Percentiles rank a stretch among this genome's conserved stretches.
These are phyloP conservation scores for Cytospora schulzeri DNA, from an alignment of 2,329 filamentous ascomycete species.

Conservation along the genomic window DNA sequence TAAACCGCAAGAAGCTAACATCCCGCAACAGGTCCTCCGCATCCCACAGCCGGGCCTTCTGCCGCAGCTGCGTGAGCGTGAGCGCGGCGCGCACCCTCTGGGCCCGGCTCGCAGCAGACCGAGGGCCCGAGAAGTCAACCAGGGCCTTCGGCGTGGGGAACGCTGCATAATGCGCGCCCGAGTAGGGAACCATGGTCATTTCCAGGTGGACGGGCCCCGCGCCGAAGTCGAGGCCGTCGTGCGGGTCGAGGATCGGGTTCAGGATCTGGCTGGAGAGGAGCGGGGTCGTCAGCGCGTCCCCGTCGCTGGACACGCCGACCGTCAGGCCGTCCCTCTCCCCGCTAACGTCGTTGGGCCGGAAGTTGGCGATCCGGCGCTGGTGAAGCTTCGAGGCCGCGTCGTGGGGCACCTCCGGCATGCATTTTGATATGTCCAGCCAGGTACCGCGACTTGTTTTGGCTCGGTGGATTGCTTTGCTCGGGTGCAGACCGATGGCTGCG, in stretches of 20 bases:
- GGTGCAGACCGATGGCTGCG: slow-evolving; percentile 17
- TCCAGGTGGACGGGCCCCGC: slow-evolving; percentile 2
- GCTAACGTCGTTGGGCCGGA: neutral
- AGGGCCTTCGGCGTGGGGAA: neutral
- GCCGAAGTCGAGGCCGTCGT: neutral
- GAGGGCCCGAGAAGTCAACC: slow-evolving; percentile 2
- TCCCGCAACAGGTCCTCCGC: slow-evolving; percentile 15
- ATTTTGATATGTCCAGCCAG: slow-evolving; percentile 23
- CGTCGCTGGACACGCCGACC: neutral
- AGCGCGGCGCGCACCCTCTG: slow-evolving; percentile 10
- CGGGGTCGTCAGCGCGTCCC: neutral
- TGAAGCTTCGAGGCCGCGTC: slow-evolving; percentile 21
- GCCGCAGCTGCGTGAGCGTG: slow-evolving; percentile 8
- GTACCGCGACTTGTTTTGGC: slow-evolving; percentile 16
- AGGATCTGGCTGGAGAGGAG: slow-evolving; percentile 1
- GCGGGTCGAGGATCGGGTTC: neutral
- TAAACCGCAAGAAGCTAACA: slow-evolving; percentile 48
- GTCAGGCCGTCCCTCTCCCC: slow-evolving; percentile 4
- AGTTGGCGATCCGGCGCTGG: neutral
- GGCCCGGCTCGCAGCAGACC: neutral
- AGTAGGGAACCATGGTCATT: slow-evolving; percentile 21
- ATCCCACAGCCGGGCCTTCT: slow-evolving; percentile 4
- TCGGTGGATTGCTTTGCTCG: slow-evolving; percentile 8
- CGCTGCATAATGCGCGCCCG: slow-evolving; percentile 14
- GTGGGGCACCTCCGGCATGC: slow-evolving; percentile 16